phyloP scores from a whole-genome alignment of 2,329 filamentous ascomycete genomes.

The Colletotrichum salicis region DNA sequence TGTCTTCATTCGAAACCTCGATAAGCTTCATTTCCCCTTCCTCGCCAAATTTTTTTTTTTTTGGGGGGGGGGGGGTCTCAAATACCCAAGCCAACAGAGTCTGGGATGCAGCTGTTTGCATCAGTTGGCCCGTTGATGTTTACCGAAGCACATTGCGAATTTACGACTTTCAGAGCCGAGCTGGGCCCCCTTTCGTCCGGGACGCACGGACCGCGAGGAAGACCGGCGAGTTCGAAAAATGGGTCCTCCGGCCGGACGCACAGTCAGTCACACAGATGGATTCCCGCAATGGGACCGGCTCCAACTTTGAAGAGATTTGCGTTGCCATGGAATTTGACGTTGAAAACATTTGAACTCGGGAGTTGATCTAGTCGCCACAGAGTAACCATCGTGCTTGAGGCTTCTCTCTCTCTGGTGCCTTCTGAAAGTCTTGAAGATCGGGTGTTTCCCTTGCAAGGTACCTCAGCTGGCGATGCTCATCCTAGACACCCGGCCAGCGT shows the following conservation, averaged over 20 bases:
- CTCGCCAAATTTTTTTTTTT: too few relatives aligned
- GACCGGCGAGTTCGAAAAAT: background rate
- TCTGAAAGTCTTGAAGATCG: too few relatives aligned
- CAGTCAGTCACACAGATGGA: background rate
- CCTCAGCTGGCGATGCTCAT: background rate
- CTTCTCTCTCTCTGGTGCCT: background rate
- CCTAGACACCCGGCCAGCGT: background rate
- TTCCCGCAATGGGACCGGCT: background rate
- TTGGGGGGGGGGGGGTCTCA: too few relatives aligned
- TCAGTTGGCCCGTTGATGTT: background rate
- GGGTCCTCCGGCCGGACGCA: constrained; percentile 18
- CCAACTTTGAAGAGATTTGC: constrained; percentile 13
- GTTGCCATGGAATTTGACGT: background rate
- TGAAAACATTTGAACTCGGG: background rate
- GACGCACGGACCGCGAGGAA: constrained; percentile 9
- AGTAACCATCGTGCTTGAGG: background rate
- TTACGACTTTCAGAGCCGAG: background rate
- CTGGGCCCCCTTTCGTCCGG: constrained; percentile 30
- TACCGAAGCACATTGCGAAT: background rate
- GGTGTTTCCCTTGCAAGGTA: too few relatives aligned
- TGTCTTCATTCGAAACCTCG: background rate
- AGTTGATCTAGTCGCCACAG: background rate
- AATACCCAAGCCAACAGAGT: too few relatives aligned
- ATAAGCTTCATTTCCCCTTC: background rate
- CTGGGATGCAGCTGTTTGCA: constrained; percentile 17